Evolutionary conservation across 2,329 filamentous ascomycete species (phyloP).

Genomic region (Aureobasidium melanogenum): DNA sequence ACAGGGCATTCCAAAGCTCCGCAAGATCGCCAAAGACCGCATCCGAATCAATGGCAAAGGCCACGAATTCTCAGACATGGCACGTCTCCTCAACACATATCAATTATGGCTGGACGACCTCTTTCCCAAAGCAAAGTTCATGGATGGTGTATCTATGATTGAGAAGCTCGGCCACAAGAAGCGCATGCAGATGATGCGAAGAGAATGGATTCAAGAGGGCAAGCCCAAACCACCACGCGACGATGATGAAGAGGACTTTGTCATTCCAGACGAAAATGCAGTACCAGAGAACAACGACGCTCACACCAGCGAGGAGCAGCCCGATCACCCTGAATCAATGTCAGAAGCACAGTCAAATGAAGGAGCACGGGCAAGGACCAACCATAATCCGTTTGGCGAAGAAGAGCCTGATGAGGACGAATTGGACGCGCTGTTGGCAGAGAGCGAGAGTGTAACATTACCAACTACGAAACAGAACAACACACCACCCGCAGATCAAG

Average conservation of each 20-base stretch:
- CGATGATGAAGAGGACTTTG: constrained; percentile 13
- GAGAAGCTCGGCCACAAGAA: constrained; percentile 89
- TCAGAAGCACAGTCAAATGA: neutral
- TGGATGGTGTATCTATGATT: constrained; percentile 80
- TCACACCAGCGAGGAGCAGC: neutral
- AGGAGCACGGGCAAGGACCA: neutral
- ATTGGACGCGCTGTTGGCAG: constrained; percentile 46
- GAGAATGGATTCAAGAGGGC: constrained; percentile 74
- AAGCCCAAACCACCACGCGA: constrained; percentile 41
- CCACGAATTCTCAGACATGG: constrained; percentile 86
- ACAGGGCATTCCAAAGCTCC: constrained; percentile 73
- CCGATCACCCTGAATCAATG: neutral
- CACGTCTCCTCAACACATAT: constrained; percentile 77
- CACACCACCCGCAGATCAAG: neutral
- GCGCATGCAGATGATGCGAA: constrained; percentile 62
- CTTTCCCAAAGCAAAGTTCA: constrained; percentile 88
- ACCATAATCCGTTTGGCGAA: constrained; percentile 18
- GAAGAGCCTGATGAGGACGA: constrained; percentile 43
- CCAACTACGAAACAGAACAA: neutral
- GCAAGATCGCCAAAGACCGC: constrained; percentile 57
- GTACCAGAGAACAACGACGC: constrained; percentile 5
- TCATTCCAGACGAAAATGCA: constrained; percentile 13
- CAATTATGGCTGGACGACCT: constrained; percentile 95
- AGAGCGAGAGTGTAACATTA: constrained; percentile 20
- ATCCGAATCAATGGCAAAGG: constrained; percentile 86